phyloP scores from a whole-genome alignment of 75 land plant species.

The Isoetes taiwanensis region DNA sequence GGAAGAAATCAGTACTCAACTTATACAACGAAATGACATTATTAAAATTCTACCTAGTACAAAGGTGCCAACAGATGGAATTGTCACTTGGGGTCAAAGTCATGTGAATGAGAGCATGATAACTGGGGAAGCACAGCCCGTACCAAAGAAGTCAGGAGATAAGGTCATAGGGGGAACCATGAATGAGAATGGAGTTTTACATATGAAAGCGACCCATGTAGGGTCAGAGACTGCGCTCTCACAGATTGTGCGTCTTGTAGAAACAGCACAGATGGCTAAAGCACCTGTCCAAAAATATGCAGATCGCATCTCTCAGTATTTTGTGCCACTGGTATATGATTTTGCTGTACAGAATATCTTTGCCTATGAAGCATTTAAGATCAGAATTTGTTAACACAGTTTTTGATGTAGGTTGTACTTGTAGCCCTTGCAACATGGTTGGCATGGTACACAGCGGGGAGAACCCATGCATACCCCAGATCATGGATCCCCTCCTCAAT shows the following conservation, averaged over 20 bases:
- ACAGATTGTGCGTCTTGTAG: conserved; percentile 78
- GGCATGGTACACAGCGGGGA: conserved; percentile 70
- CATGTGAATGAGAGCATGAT: conserved; percentile 96
- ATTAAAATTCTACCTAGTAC: conserved; percentile 76
- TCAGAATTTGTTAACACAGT: background rate
- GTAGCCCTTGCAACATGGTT: conserved; percentile 64
- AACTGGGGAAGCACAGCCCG: conserved; percentile 80
- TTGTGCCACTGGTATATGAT: conserved; percentile 64
- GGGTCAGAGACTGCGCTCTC: conserved; percentile 93
- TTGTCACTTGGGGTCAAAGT: conserved; percentile 68
- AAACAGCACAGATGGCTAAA: conserved; percentile 91
- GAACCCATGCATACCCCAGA: conserved; percentile 37
- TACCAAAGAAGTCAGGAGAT: conserved; percentile 63
- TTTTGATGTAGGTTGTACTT: conserved; percentile 45
- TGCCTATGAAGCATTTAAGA: background rate
- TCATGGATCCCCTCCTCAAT: conserved; percentile 64
- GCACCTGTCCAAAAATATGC: conserved; percentile 96
- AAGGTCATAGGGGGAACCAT: conserved; percentile 89
- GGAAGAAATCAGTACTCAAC: conserved; percentile 56
- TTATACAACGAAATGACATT: conserved; percentile 75
- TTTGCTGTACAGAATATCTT: background rate
- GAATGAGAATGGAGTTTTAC: conserved; percentile 73
- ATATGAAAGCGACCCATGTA: conserved; percentile 62
- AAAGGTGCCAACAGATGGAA: conserved; percentile 78
- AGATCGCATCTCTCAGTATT: conserved; percentile 63